Percentiles rank a stretch among this genome's conserved stretches.
Evolutionary conservation across 2,329 filamentous ascomycete genomes (phyloP).

Genomic region (Exophiala calicioides): DNA sequence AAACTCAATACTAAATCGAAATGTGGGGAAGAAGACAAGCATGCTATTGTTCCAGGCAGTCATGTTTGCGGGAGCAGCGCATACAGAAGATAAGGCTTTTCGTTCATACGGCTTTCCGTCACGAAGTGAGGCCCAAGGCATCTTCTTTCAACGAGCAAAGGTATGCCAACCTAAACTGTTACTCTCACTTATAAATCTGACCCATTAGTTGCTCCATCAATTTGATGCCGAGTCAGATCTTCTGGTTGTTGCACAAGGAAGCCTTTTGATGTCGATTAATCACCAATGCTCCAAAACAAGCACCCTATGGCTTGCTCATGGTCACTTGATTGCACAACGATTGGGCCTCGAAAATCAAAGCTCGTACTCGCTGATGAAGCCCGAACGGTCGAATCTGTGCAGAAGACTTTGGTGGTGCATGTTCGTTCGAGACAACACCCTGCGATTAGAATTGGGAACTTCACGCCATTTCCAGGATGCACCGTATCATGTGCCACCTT

Average conservation of each 20-base stretch:
- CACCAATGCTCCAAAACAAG: slow-evolving; percentile 83
- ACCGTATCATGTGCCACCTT: slow-evolving; percentile 90
- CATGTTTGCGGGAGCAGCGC: slow-evolving; percentile 88
- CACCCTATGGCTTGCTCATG: slow-evolving; percentile 3
- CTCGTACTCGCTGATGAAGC: slow-evolving; percentile 70
- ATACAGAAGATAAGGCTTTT: slow-evolving; percentile 75
- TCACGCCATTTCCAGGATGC: slow-evolving; percentile 89
- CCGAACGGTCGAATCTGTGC: slow-evolving; percentile 75
- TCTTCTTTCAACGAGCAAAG: slow-evolving; percentile 76
- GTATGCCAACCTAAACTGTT: no score
- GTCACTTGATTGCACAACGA: slow-evolving; percentile 68
- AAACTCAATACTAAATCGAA: slow-evolving; percentile 57
- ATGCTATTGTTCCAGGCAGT: slow-evolving; percentile 89
- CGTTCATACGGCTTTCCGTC: slow-evolving; percentile 72
- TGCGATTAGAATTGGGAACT: slow-evolving; percentile 87
- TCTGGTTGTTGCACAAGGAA: slow-evolving; percentile 79
- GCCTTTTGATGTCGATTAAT: slow-evolving; percentile 95
- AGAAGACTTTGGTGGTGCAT: slow-evolving; percentile 97
- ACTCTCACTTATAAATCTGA: no score
- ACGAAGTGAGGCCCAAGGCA: slow-evolving; percentile 77
- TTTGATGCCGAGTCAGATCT: slow-evolving; percentile 92
- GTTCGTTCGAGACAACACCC: slow-evolving; percentile 88
- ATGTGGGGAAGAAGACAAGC: slow-evolving; percentile 69
- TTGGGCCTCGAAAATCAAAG: slow-evolving; percentile 79
- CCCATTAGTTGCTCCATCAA: slow-evolving; percentile 75